Evolutionary conservation across 2,329 filamentous ascomycete species (phyloP), one percentile per base, ranked within the genome.

Genomic region (Nothophaeocryptopus gaeumannii): DNA sequence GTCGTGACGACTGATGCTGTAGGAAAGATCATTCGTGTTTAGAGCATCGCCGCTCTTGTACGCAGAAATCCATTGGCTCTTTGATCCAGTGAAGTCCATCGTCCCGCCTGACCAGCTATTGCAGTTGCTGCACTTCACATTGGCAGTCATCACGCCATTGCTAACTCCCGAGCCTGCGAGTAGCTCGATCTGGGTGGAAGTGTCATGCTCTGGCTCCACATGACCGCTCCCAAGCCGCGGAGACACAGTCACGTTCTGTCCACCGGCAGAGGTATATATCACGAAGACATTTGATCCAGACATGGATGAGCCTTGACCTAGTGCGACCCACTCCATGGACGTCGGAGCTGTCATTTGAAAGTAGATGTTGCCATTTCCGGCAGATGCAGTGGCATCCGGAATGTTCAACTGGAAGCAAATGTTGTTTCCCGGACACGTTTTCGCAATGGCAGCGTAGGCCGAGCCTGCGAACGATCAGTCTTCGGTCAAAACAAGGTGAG

Each of bases 261-360:
- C 75, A 33, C 67, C 66, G 34, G 73, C 67, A 20, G 74, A 72
- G n/a, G 77, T 73, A 58, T 83, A 83, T 5, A 82, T 70, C 37
- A 83, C 67, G 60, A 83, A 82, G 39, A 84, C 82, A 62, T 81
- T 81, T 5, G 80, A 65, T 15, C 74, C 75, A 12, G 64, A 56
- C 81, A 83, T 84, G 14, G 63, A 55, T 2, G 58, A 68, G 20
- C 81, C 81, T 61, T 82, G 78, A 7, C 79, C 81, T 3, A 83
- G 63, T 3, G 72, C 77, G 31, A 81, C 72, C 76, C 78, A 84
- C 65, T 74, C 65, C 60, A 79, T 74, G 5, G 63, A 70, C 35
- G 72, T 73, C 2, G 81, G 79, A 2, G 77, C 78, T 39, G 72
- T 74, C 42, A 84, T 72, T 51, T 81, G 78, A 59, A 83, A 77